These are phyloP conservation scores for Solanum chilense DNA, from an alignment of 257 asterid genomes.

Conservation along the genomic window DNA sequence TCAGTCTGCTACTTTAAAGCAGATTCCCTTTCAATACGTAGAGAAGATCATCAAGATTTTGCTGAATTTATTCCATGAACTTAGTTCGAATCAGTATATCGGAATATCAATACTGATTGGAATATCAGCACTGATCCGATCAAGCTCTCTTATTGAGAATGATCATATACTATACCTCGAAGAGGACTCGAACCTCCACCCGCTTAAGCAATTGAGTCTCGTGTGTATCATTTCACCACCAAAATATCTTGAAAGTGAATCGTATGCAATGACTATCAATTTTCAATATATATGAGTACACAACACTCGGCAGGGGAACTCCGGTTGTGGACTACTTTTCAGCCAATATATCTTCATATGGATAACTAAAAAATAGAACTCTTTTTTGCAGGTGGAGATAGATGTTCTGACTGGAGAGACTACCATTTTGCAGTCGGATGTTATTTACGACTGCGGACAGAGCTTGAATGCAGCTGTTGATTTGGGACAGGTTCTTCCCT, in stretches of 20 bases:
- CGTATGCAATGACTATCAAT: not conserved
- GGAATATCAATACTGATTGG: not conserved
- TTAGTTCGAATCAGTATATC: not conserved
- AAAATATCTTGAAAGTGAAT: not conserved
- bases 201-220: not conserved
- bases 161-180: not conserved
- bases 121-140: not conserved
- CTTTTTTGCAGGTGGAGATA: constrained; percentile 48
- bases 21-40: not conserved
- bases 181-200: not conserved
- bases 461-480: too few relatives aligned
- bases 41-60: too few relatives aligned
- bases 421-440: too few relatives aligned
- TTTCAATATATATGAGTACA: not conserved
- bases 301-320: not conserved
- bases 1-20: not conserved
- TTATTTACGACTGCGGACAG: too few relatives aligned
- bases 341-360: not conserved
- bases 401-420: constrained; percentile 36
- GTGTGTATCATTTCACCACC: not conserved
- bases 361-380: not conserved
- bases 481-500: too few relatives aligned
- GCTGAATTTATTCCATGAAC: not conserved
- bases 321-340: not conserved
- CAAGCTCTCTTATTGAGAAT: not conserved